Base-by-base conservation (phyloP, 2,329 filamentous ascomycete species). In the Fusarium transvaalense region DNA sequence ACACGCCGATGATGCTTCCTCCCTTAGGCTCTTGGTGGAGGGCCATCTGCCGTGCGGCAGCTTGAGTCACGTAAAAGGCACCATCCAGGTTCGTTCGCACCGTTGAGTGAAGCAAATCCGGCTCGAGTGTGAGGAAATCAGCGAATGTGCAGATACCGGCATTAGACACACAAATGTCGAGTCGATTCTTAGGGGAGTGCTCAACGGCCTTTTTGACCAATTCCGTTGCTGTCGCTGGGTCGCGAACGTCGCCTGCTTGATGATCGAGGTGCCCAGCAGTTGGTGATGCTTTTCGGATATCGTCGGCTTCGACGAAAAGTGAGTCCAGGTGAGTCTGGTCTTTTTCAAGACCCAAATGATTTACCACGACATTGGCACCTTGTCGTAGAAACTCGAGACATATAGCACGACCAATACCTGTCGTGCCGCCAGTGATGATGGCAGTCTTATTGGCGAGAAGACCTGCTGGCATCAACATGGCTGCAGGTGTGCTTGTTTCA, bases 121-220 rank as follows among this genome's bases (percentile, higher is more conserved):
- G 86, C 12, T 88, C 84, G 42, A 97, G 86, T 21, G 91, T 88
- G 25, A 97, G 81, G 76, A 97, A 97, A 70, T 97, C 92, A 61
- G 91, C 90, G 79, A 97, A 97, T 68, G 92, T 87, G 83, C 93
- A 97, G 61, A 97, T 87, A 9, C 94, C 94, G 6, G 94, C 94
- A 81, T 97, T 97, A 78, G 89, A 92, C 29, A 97, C 91, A 78
- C 95, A 95, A 9, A 97, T 83, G 79, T 93, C 91, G 34, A 94
- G 80, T 6, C 88, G 83, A 15, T 85, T 83, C 32, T 46, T 55
- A n/a, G 56, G 38, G 76, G 81, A 81, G 60, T 81, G 80, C 60
- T 85, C 78, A 2, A 94, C 90, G 0, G 91, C 89, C 68, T 85
- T 83, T 14, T 82, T 80, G 8, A 97, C 89, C 25, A 97, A 85